Evolutionary conservation across 768 basidiomycete genomes (phyloP), one percentile per base, ranked within the genome.

Genomic region (Boletus bicolor): DNA sequence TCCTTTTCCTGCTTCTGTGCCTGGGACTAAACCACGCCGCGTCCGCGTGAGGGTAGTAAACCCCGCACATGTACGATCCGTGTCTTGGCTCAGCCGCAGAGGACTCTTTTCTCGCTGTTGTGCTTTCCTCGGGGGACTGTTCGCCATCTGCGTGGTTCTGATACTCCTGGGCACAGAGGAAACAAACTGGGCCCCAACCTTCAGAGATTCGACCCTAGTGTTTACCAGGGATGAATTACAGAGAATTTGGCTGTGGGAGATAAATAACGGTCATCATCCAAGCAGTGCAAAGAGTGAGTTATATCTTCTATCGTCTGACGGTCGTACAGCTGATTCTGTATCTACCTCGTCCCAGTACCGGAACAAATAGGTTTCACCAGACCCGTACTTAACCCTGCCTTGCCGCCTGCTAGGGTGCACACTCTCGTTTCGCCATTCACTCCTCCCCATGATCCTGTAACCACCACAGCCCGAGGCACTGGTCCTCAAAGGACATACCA

Each of bases 231-330:
- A 85, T 41, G 88, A 94, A 64, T 70, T 95, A 32, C 87, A 88
- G 69, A 79, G 83, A 68, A 88, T 98, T 67, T 97, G 94, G 93
- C 81, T 83, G 58, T 97, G 93, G 93, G 94, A 96, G 76, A 80
- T 97, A 53, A 80, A 85, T 41, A 89, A 89, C 61, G 94, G 93
- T 7, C 93, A 95, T 73, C 89, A 88, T 74, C 93, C 94, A 24
- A 90, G 87, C 68, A 76, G 74, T 46, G 77, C 81, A 49, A 78
- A 79, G 48, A 82, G 91, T 90, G 72, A 67, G 89, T 76, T 44
- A 35, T 44, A 35, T 47, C 14, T 35, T 26, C 5, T 9, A 9
- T 58, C 30, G 3, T 38, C 21, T 72, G 51, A 44, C 37, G 38
- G 57, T 49, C 45, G 7, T 36, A n/a, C 43, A 21, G 44, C 37